Percentiles rank a stretch among this genome's conserved stretches.
phyloP scores from a whole-genome alignment of 192 early-diverging fungal genomes.

The Dissophora globulifera region DNA sequence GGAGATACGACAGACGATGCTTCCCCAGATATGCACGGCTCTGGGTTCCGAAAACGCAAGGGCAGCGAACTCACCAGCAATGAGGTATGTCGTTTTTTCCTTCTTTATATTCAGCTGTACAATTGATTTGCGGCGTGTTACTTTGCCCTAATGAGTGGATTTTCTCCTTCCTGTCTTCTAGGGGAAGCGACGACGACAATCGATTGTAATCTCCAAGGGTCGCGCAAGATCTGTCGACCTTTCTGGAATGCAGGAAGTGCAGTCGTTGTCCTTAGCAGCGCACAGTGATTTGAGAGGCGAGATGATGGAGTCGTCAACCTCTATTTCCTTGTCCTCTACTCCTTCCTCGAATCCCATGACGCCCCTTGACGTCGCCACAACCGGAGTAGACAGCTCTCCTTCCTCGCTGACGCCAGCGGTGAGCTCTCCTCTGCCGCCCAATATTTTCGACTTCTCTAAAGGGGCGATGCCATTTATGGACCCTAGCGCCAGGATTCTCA shows the following conservation, averaged over 20 bases:
- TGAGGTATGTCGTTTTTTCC: conserved; percentile 20
- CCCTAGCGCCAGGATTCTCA: conserved; percentile 15
- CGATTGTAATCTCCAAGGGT: background rate
- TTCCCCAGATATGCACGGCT: conserved; percentile 8
- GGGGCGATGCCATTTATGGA: conserved; percentile 35
- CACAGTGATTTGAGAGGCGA: no score
- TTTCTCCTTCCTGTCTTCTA: no score
- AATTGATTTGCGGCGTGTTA: no score
- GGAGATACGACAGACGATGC: conserved; percentile 32
- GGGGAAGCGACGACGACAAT: conserved; percentile 24
- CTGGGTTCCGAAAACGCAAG: conserved; percentile 35
- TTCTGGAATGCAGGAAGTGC: background rate
- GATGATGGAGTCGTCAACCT: no score
- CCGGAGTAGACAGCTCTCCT: background rate
- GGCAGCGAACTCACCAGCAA: background rate
- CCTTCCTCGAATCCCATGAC: conserved; percentile 9
- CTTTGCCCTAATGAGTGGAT: no score
- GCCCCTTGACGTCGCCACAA: background rate
- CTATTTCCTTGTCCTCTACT: conserved; percentile 15
- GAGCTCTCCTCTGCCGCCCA: background rate
- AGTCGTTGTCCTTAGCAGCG: no score
- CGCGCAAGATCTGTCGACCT: background rate
- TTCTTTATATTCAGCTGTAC: background rate
- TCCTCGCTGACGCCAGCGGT: no score
- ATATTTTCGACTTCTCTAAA: conserved; percentile 27